Evolutionary conservation across 2,329 filamentous ascomycete genomes (phyloP), one percentile per base, ranked within the genome.

Genomic region (Ophidiomyces ophidiicola): DNA sequence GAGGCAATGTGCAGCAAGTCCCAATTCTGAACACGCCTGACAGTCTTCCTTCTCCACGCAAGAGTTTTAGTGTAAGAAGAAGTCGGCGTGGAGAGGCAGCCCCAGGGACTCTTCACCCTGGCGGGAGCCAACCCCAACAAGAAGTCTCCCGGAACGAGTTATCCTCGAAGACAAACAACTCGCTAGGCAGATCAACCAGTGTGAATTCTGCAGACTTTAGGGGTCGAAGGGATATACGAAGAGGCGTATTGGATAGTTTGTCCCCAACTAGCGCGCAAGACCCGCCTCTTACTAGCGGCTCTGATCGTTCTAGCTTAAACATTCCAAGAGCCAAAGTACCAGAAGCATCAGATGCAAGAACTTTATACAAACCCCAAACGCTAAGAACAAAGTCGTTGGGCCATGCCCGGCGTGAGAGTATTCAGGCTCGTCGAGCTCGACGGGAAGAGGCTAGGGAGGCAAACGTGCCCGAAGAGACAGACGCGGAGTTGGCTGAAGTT

Each of bases 391-490:
- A 90, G 59, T 93, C 86, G 3, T 71, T 94, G 15, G 85, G 87
- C 2, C 87, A 96, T 57, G 83, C 84, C 31, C 76, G 88, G 26
- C 74, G 84, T 44, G 88, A 94, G 58, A 94, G 86, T 57, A 93
- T 94, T 39, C 88, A 94, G 61, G 83, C 82, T 32, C 75, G 88
- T 41, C 76, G 88, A 38, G 72, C 78, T 40, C 74, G 76, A 37
- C 72, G 83, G 50, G 83, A 87, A 49, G 80, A 81, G 42, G 69
- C 72, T 10, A 72, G 75, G 39, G 78, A 85, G 46, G 76, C 78
- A 14, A 82, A 90, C 50, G 80, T 94, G 2, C 82, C 82, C 0
- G 88, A 96, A 58, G 90, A 94, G 62, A 93, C 86, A 0, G 85
- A 93, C 53, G 74, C 78, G 34, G 86, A 94, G 42, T 64, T 84